Conservation (phyloP, 2,329 filamentous ascomycete genomes). For the Exophiala spinifera region DNA sequence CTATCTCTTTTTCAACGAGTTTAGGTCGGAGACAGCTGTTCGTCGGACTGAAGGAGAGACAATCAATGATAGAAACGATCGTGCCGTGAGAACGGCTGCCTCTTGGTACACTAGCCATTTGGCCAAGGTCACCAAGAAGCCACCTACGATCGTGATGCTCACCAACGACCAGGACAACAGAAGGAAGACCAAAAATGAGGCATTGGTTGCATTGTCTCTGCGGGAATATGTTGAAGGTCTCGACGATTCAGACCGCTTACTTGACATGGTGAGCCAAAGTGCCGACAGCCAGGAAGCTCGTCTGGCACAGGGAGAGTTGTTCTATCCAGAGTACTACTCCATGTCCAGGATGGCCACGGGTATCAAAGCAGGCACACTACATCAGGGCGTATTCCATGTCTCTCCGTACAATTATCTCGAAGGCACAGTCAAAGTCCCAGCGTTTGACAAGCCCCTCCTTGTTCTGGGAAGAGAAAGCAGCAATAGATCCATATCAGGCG, state of each 20-base stretch:
- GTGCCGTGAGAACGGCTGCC: constrained; percentile 79
- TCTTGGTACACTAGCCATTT: constrained; percentile 90
- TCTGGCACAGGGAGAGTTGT: constrained; percentile 64
- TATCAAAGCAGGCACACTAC: constrained; percentile 79
- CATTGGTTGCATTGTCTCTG: constrained; percentile 66
- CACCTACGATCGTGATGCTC: constrained; percentile 83
- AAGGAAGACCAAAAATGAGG: constrained; percentile 72
- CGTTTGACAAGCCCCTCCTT: constrained; percentile 84
- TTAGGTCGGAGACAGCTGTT: constrained; percentile 86
- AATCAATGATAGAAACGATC: constrained; percentile 95
- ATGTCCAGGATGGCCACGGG: constrained; percentile 93
- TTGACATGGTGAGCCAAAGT: constrained; percentile 89
- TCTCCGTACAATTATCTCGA: constrained; percentile 98
- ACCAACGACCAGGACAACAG: constrained; percentile 90
- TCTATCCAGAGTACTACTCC: constrained; percentile 87
- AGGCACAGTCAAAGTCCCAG: constrained; percentile 81
- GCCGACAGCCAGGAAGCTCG: constrained; percentile 65
- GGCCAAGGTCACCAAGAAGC: constrained; percentile 53
- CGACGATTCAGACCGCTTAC: constrained; percentile 75
- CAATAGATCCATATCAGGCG: constrained; percentile 87
- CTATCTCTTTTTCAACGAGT: constrained; percentile 99
- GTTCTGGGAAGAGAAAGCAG: constrained; percentile 92
- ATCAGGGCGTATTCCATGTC: constrained; percentile 93
- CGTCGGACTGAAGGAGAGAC: constrained; percentile 71
- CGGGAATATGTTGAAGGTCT: constrained; percentile 78